These are phyloP conservation scores for Phytopythium delawarense DNA, from an alignment of 352 stramenopile species.

Conservation along the genomic window DNA sequence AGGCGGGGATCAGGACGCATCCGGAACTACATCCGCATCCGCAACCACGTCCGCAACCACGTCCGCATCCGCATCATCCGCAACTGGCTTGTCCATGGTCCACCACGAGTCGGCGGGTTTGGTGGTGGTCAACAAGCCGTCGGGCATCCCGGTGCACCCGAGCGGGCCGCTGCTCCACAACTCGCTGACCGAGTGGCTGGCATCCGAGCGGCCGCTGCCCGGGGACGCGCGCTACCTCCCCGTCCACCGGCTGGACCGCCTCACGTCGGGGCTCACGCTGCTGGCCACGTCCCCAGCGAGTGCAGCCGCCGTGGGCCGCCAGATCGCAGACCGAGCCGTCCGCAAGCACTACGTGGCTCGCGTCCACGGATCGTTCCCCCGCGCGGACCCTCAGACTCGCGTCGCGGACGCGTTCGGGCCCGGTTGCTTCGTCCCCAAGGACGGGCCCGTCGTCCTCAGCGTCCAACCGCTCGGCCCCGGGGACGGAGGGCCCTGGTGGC, in stretches of 20 bases:
- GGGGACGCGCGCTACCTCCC: slow-evolving; percentile 23
- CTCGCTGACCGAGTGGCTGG: slow-evolving; percentile 65
- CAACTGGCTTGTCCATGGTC: slow-evolving; percentile 22
- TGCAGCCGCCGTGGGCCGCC: slow-evolving; percentile 33
- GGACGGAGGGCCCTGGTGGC: slow-evolving; percentile 23
- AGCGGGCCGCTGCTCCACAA: slow-evolving; percentile 91
- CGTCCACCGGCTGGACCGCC: slow-evolving; percentile 92
- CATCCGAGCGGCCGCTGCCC: slow-evolving; percentile 27
- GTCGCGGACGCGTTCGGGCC: background rate
- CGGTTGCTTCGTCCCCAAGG: background rate
- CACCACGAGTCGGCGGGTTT: slow-evolving; percentile 44
- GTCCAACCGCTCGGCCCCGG: background rate
- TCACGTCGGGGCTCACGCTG: slow-evolving; percentile 84
- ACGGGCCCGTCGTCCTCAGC: slow-evolving; percentile 2
- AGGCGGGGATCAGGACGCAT: too few species aligned
- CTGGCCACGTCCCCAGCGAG: slow-evolving; percentile 43
- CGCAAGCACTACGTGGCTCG: slow-evolving; percentile 55
- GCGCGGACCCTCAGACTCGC: background rate
- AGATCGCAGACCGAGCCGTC: slow-evolving; percentile 32
- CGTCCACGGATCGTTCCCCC: slow-evolving; percentile 40
- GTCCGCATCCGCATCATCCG: background rate
- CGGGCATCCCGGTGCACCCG: slow-evolving; percentile 89
- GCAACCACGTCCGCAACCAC: slow-evolving; percentile 10
- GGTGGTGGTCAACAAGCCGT: slow-evolving; percentile 78
- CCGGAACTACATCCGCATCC: too few species aligned